These are phyloP conservation scores for Paraleonurus japonicus DNA, from an alignment of 257 asterid genomes.

Conservation along the genomic window DNA sequence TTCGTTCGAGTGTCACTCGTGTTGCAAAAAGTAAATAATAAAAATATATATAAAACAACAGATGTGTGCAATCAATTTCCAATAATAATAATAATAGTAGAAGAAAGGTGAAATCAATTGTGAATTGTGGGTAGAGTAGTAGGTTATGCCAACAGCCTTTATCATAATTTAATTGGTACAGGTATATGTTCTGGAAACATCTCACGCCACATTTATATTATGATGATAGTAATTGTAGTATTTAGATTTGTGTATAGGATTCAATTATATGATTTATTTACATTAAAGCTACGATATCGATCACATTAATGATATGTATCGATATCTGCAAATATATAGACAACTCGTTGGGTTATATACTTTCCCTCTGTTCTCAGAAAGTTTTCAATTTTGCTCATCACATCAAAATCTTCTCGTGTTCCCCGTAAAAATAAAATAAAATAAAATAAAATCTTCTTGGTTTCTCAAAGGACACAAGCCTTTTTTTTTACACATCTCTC, in stretches of 20 bases:
- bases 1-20: not conserved
- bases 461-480: no score
- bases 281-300: not conserved
- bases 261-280: slow-evolving; percentile 9
- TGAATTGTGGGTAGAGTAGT: not conserved
- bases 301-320: not conserved
- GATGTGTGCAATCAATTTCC: not conserved
- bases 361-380: no score
- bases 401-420: no score
- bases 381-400: no score
- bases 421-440: no score
- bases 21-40: not conserved
- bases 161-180: slow-evolving; percentile 18
- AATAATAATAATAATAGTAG: not conserved
- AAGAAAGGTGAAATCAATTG: not conserved
- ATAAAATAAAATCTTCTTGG: no score
- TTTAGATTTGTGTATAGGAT: not conserved
- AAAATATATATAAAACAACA: not conserved
- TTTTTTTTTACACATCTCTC: no score
- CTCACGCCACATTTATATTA: slow-evolving; percentile 14
- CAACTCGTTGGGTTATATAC: no score
- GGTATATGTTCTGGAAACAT: slow-evolving; percentile 16
- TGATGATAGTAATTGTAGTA: no score
- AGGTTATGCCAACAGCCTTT: slow-evolving; percentile 20
- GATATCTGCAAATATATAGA: not conserved